These are phyloP conservation scores for Cordyceps pruinosa DNA, from an alignment of 2,329 filamentous ascomycete genomes.

Conservation along the genomic window DNA sequence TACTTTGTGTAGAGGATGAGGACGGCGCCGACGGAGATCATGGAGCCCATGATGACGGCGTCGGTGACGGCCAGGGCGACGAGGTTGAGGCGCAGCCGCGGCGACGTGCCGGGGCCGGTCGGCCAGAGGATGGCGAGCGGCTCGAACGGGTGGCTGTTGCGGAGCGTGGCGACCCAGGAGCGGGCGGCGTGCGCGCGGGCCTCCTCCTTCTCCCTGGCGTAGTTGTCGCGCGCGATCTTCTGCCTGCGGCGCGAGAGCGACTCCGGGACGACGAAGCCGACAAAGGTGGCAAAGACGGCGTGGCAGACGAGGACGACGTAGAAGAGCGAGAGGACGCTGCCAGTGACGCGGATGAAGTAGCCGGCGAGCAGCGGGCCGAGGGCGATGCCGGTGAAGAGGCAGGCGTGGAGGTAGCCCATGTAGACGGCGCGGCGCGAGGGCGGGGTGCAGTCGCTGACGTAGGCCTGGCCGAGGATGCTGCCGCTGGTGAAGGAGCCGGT, in stretches of 20 bases:
- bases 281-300: conserved; percentile 62
- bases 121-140: conserved; percentile 76
- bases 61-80: conserved; percentile 74
- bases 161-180: conserved; percentile 26
- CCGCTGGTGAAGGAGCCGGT: conserved; percentile 84
- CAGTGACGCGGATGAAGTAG: conserved; percentile 69
- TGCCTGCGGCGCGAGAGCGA: conserved; percentile 72
- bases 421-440: conserved; percentile 72
- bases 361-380: conserved; percentile 77
- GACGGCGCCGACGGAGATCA: conserved; percentile 75
- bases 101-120: conserved; percentile 52
- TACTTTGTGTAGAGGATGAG: conserved; percentile 77
- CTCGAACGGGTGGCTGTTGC: conserved; percentile 60
- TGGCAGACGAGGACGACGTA: conserved; percentile 73
- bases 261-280: conserved; percentile 71
- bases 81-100: conserved; percentile 68
- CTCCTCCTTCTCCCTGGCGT: conserved; percentile 40
- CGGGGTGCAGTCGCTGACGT: conserved; percentile 80
- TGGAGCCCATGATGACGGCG: conserved; percentile 71
- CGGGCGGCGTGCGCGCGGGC: conserved; percentile 22
- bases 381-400: conserved; percentile 82
- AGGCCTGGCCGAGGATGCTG: conserved; percentile 71
- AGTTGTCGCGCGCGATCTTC: conserved; percentile 60
- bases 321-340: conserved; percentile 73
- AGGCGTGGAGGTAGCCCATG: conserved; percentile 86